Percentiles rank a stretch among this genome's conserved stretches.
These are phyloP conservation scores for Pseudogymnoascus sp. DNA, from an alignment of 2,329 filamentous ascomycete genomes.

Conservation along the genomic window DNA sequence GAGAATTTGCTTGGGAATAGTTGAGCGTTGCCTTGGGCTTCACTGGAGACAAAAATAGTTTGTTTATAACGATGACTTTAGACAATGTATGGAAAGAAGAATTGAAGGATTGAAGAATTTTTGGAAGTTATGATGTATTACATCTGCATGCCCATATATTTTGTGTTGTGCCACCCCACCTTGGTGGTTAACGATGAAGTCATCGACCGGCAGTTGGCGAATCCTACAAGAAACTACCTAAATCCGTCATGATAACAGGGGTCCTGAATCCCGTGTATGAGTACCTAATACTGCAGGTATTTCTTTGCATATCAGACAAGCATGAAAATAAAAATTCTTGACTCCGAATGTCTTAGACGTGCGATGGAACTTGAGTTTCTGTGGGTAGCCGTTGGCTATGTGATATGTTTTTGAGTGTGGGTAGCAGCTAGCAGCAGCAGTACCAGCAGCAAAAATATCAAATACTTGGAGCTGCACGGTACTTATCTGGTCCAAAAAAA, in stretches of 20 bases:
- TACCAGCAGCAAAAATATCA: background rate
- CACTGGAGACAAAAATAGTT: background rate
- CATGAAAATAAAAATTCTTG: background rate
- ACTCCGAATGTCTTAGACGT: background rate
- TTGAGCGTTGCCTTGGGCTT: background rate
- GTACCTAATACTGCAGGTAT: background rate
- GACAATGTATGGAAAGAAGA: background rate
- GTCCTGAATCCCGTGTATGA: background rate
- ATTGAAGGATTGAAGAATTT: background rate
- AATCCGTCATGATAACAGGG: constrained; percentile 1
- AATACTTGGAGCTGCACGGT: background rate
- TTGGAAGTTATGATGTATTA: background rate
- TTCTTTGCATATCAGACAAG: background rate
- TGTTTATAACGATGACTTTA: background rate
- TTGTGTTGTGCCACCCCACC: background rate
- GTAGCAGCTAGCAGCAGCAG: background rate
- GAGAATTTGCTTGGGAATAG: background rate
- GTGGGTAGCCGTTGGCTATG: background rate
- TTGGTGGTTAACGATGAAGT: constrained; percentile 6
- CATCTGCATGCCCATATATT: background rate
- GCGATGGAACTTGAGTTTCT: background rate
- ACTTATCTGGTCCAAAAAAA: background rate
- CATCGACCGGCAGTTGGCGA: background rate
- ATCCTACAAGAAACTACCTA: background rate
- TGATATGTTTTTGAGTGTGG: background rate